Percentiles rank a stretch among this genome's conserved stretches.
phyloP scores from a whole-genome alignment of 495 filamentous ascomycete species.

The Hypomontagnella monticulosa region DNA sequence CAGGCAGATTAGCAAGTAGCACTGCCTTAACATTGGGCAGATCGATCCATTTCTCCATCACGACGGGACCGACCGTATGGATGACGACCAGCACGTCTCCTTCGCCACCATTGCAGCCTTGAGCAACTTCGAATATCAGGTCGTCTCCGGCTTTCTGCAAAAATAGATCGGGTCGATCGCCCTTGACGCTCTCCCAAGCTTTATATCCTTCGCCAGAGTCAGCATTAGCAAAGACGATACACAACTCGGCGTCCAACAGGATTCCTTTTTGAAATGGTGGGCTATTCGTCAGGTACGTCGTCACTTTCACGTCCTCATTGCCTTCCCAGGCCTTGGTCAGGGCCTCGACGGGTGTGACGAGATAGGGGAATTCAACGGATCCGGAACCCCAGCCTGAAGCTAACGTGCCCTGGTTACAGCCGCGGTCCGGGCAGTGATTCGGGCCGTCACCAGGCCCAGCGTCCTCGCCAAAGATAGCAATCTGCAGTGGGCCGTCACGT shows the following conservation, averaged over 20 bases:
- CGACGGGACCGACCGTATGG: conserved; percentile 90
- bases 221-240: conserved; percentile 71
- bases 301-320: conserved; percentile 68
- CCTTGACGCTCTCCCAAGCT: conserved; percentile 68
- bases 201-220: conserved; percentile 74
- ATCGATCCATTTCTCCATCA: conserved; percentile 87
- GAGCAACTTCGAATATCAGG: conserved; percentile 75
- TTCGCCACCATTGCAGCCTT: conserved; percentile 70
- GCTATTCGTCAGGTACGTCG: conserved; percentile 68
- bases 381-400: conserved; percentile 92
- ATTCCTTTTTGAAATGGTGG: conserved; percentile 47
- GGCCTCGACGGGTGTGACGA: conserved; percentile 75
- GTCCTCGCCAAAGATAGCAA: conserved; percentile 89
- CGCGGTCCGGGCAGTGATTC: conserved; percentile 79
- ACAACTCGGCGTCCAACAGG: conserved; percentile 69
- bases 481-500: conserved; percentile 57
- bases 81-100: conserved; percentile 83
- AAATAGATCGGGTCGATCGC: conserved; percentile 84
- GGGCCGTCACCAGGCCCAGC: conserved; percentile 74
- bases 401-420: conserved; percentile 85
- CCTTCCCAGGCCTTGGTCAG: conserved; percentile 65
- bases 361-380: conserved; percentile 85
- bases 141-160: conserved; percentile 81
- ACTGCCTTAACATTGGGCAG: conserved; percentile 81
- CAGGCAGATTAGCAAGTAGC: conserved; percentile 86